These are phyloP conservation scores for Corchorus olitorius DNA, from an alignment of 345 rosid species.

Conservation along the genomic window DNA sequence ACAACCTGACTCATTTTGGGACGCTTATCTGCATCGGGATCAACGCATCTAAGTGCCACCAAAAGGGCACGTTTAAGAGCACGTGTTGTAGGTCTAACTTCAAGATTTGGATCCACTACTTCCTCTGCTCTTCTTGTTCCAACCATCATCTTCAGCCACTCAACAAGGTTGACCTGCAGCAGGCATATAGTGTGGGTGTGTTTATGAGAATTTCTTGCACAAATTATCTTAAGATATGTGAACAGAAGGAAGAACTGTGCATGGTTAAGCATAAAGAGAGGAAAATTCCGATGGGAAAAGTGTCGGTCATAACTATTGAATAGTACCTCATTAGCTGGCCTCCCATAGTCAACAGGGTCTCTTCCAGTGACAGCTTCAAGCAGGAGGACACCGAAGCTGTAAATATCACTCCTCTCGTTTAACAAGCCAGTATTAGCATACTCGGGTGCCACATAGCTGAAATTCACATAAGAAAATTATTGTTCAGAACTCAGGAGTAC, in stretches of 20 bases:
- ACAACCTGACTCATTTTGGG: conserved; percentile 94
- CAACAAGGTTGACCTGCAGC: conserved; percentile 87
- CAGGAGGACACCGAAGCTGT: conserved; percentile 93
- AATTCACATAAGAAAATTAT: conserved; percentile 22
- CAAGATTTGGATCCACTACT: conserved; percentile 80
- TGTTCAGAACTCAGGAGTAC: conserved; percentile 13
- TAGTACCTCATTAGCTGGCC: conserved; percentile 84
- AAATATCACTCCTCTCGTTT: conserved; percentile 94
- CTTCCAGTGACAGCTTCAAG: conserved; percentile 94
- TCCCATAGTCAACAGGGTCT: conserved; percentile 91
- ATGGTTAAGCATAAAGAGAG: background rate
- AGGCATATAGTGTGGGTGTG: conserved; percentile 8
- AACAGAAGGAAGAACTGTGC: background rate
- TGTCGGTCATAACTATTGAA: background rate
- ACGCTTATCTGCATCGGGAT: conserved; percentile 84
- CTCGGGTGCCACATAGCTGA: conserved; percentile 96
- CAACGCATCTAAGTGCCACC: conserved; percentile 88
- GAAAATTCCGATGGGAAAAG: conserved; percentile 3
- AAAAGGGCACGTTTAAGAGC: conserved; percentile 78
- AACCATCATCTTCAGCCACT: conserved; percentile 96
- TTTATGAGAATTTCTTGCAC: conserved; percentile 9
- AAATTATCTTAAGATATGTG: background rate
- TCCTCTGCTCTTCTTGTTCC: conserved; percentile 94
- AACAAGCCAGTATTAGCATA: conserved; percentile 91
- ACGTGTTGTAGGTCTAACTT: conserved; percentile 69